Base-by-base conservation (phyloP, 352 stramenopile species). In the Phytophthora parvispora region DNA sequence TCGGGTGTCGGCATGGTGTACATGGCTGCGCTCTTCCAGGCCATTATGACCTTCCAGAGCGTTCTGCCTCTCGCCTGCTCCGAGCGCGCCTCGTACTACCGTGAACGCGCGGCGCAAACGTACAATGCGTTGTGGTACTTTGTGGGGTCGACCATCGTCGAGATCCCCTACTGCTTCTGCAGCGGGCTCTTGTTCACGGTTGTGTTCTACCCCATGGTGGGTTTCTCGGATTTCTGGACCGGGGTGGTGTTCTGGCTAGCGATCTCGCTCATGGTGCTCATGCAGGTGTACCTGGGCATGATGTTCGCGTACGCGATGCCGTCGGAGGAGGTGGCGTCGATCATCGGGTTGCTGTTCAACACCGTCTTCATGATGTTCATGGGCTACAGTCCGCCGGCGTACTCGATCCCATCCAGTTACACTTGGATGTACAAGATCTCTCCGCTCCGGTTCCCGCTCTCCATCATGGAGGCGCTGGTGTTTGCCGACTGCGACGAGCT, bases 1-100 rank as follows among this genome's bases (percentile, higher is more conserved):
- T 66, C 65, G 3, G 81, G 79, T 31, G 58, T 97, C n/a, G 84
- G 87, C 16, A 83, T 96, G 22, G 86, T 97, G 38, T 98, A 96
- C 74, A 72, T 92, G 8, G 76, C 81, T 18, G 88, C 90, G 2
- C 52, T 92, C n/a, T 97, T 97, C 60, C 80, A 90, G 48, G 78
- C 78, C 9, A 84, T 96, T 31, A 87, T 94, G 25, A 87, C 80
- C 34, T 87, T 97, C 52, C 75, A 94, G 38, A 90, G 74, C 3
- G 80, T 93, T 12, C 54, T 97, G 4, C 81, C 89, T 24, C 67
- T 97, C 5, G 87, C 94, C 40, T 73, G 86, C 62, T 74, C 80
- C 13, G 57, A 56, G 32, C 57, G 57, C 9, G 57, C 43, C 43
- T 64, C 57, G 10, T 64, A 27, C 57, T 64, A 64, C 20, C 43